Evolutionary conservation across 2,329 filamentous ascomycete genomes (phyloP).

Genomic region (Helotiales sp.): DNA sequence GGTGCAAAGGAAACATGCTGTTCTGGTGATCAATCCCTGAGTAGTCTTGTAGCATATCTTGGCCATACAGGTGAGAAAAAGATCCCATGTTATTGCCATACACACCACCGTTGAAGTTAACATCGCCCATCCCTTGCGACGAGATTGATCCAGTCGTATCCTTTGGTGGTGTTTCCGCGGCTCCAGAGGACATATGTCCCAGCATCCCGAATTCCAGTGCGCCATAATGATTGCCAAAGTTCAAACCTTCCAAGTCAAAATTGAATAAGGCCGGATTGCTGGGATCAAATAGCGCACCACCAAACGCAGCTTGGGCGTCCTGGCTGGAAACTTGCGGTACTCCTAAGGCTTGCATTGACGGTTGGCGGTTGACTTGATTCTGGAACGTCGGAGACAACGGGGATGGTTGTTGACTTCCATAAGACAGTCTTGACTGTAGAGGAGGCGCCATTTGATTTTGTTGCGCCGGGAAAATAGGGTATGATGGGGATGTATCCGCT

Average conservation of each 20-base stretch:
- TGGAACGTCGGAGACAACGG: conserved; percentile 78
- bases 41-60: conserved; percentile 57
- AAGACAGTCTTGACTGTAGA: conserved; percentile 56
- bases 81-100: conserved; percentile 46
- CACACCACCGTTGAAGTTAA: conserved; percentile 37
- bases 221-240: conserved; percentile 95
- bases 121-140: conserved; percentile 52
- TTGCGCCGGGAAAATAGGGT: conserved; percentile 50
- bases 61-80: conserved; percentile 54
- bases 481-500: conserved; percentile 40
- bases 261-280: conserved; percentile 94
- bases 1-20: conserved; percentile 54
- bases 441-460: conserved; percentile 57
- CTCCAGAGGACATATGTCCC: conserved; percentile 92
- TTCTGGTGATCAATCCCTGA: conserved; percentile 43
- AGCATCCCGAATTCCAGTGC: conserved; percentile 96
- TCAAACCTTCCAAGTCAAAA: conserved; percentile 91
- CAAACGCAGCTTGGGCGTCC: conserved; percentile 54
- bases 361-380: conserved; percentile 54
- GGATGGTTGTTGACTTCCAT: conserved; percentile 71
- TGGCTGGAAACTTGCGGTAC: conserved; percentile 47
- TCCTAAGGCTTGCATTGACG: conserved; percentile 48
- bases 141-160: conserved; percentile 56
- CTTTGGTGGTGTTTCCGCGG: conserved; percentile 76
- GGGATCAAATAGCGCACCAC: conserved; percentile 76